These are phyloP conservation scores for Cordyceps militaris DNA, from an alignment of 2,329 filamentous ascomycete species.

Conservation along the genomic window DNA sequence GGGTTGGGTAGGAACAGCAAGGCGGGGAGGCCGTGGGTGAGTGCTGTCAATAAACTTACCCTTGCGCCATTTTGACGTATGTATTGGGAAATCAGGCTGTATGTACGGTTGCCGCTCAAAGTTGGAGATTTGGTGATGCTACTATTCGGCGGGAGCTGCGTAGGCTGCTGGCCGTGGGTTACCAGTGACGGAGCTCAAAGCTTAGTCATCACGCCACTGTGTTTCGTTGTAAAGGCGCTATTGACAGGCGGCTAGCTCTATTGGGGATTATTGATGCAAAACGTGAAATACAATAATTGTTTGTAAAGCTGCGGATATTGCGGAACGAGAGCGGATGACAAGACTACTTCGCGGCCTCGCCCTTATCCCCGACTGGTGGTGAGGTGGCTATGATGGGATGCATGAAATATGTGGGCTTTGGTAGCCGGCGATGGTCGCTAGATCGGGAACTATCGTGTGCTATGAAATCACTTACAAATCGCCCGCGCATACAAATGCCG, in stretches of 20 bases:
- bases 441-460: neutral
- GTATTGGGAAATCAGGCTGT: neutral
- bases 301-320: neutral
- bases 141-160: neutral
- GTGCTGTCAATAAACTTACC: neutral
- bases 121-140: neutral
- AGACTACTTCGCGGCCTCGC: neutral
- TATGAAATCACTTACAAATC: constrained; percentile 10
- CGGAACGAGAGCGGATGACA: neutral
- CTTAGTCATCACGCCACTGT: constrained; percentile 7
- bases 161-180: neutral
- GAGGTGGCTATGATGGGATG: neutral
- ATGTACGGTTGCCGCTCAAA: neutral
- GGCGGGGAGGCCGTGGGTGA: neutral
- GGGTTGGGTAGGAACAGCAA: neutral
- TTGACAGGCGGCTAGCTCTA: neutral
- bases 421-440: neutral
- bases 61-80: constrained; percentile 11
- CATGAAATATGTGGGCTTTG: neutral
- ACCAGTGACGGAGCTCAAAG: constrained; percentile 5
- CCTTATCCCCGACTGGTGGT: neutral
- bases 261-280: neutral
- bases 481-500: neutral
- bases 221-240: too few species aligned
- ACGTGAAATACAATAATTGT: neutral